Conservation (phyloP, 2,329 filamentous ascomycete genomes). For the Ophiosphaerella herpotricha region DNA sequence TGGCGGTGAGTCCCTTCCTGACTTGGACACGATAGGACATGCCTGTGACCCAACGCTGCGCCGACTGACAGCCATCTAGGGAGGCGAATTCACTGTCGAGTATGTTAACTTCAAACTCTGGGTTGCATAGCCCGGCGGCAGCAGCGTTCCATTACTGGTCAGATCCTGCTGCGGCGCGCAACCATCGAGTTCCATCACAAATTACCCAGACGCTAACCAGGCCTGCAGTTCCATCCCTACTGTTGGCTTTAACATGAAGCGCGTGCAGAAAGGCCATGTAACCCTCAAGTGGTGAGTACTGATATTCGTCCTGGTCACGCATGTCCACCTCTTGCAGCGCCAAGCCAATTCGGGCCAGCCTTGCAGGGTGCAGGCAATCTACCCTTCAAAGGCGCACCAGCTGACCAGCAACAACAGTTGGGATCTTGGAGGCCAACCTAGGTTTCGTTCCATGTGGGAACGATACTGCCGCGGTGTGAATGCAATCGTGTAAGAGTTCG, state of each 20-base stretch:
- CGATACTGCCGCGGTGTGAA: conserved; percentile 96
- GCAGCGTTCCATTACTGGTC: conserved; percentile 32
- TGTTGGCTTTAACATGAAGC: conserved; percentile 99
- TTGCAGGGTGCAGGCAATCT: conserved; percentile 37
- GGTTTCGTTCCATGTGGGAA: conserved; percentile 99
- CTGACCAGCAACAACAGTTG: conserved; percentile 62
- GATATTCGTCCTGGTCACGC: conserved; percentile 40
- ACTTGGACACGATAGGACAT: conserved; percentile 30
- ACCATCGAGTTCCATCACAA: conserved; percentile 29
- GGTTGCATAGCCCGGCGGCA: conserved; percentile 32
- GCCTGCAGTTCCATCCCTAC: conserved; percentile 88
- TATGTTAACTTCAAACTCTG: conserved; percentile 61
- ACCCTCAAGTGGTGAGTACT: conserved; percentile 82
- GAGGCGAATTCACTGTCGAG: conserved; percentile 98
- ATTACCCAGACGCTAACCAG: conserved; percentile 45
- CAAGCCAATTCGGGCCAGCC: conserved; percentile 38
- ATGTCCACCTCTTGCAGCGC: conserved; percentile 43
- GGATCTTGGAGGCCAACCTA: conserved; percentile 95
- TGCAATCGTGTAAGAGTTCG: conserved; percentile 75
- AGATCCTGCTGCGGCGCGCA: conserved; percentile 35
- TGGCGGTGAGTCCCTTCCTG: conserved; percentile 74
- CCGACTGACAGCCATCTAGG: conserved; percentile 61
- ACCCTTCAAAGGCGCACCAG: conserved; percentile 33
- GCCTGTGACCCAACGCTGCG: conserved; percentile 29
- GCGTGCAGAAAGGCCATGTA: conserved; percentile 96